Percentiles rank a stretch among this genome's conserved stretches.
Evolutionary conservation across 169 alveolate genomes (phyloP).

Genomic region (Blepharisma undulans): DNA sequence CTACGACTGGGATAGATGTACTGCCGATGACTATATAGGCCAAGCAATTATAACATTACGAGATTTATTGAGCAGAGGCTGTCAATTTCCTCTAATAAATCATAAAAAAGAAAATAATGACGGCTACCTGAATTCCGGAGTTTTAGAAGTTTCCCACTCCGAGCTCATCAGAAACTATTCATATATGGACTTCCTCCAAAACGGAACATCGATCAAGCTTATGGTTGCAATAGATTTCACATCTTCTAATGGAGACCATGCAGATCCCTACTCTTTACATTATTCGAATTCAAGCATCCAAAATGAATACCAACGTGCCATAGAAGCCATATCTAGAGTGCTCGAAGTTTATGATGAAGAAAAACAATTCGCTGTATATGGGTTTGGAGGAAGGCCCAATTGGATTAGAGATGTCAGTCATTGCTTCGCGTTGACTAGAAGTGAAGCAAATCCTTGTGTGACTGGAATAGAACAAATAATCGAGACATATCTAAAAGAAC

Average conservation of each 20-base stretch:
- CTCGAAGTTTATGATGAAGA: slow-evolving; percentile 79
- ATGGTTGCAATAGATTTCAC: slow-evolving; percentile 82
- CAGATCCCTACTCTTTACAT: slow-evolving; percentile 65
- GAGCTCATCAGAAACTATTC: slow-evolving; percentile 51
- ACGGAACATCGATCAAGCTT: slow-evolving; percentile 75
- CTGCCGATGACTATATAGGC: not conserved
- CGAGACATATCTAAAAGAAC: slow-evolving; percentile 50
- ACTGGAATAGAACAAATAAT: slow-evolving; percentile 59
- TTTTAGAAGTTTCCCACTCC: not conserved
- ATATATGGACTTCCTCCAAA: slow-evolving; percentile 71
- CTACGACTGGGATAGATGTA: not conserved
- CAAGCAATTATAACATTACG: not conserved
- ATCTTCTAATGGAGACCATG: slow-evolving; percentile 72
- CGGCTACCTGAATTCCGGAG: not conserved
- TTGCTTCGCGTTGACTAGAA: slow-evolving; percentile 65
- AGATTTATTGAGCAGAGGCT: not conserved
- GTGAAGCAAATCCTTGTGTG: slow-evolving; percentile 68
- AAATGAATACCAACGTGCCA: slow-evolving; percentile 76
- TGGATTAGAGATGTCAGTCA: slow-evolving; percentile 35
- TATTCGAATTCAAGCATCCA: slow-evolving; percentile 46
- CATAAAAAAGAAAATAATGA: not conserved
- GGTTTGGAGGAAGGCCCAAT: slow-evolving; percentile 75
- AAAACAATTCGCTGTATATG: slow-evolving; percentile 81
- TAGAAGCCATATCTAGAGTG: slow-evolving; percentile 64
- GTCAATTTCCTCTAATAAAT: not conserved